phyloP scores from a whole-genome alignment of 2,329 filamentous ascomycete genomes.

The Gaeumannomyces sp. region DNA sequence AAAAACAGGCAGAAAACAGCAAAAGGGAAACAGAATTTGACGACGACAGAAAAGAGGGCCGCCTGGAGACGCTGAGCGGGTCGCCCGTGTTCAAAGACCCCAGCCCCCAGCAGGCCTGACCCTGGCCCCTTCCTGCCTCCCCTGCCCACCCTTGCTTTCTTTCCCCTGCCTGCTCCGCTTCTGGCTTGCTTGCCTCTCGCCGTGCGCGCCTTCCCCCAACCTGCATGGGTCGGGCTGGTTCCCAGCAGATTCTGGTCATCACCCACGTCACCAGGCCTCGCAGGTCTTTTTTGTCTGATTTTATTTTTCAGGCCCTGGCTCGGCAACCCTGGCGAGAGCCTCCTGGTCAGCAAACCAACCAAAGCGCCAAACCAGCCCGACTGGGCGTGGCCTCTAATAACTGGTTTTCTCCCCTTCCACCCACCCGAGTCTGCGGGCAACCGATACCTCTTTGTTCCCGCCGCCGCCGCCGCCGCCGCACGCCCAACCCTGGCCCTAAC shows the following conservation, averaged over 20 bases:
- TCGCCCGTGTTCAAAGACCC: neutral
- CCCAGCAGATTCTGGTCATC: neutral
- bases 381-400: neutral
- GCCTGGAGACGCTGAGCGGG: neutral
- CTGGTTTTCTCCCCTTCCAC: neutral
- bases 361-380: neutral
- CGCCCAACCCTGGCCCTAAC: neutral
- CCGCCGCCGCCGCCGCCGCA: no score
- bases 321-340: neutral
- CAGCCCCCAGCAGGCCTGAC: neutral
- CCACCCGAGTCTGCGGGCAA: neutral
- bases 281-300: slow-evolving; percentile 2
- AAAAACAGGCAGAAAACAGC: neutral
- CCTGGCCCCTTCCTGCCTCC: neutral
- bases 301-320: neutral
- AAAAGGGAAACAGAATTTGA: neutral
- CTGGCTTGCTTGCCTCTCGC: neutral
- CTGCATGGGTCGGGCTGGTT: neutral
- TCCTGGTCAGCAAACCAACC: neutral
- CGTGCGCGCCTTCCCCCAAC: neutral
- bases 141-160: neutral
- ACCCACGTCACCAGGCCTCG: neutral
- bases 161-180: neutral
- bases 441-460: neutral
- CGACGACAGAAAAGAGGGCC: neutral